Conservation (phyloP, 2,329 filamentous ascomycete species). For the Cladobotryum protrusum region DNA sequence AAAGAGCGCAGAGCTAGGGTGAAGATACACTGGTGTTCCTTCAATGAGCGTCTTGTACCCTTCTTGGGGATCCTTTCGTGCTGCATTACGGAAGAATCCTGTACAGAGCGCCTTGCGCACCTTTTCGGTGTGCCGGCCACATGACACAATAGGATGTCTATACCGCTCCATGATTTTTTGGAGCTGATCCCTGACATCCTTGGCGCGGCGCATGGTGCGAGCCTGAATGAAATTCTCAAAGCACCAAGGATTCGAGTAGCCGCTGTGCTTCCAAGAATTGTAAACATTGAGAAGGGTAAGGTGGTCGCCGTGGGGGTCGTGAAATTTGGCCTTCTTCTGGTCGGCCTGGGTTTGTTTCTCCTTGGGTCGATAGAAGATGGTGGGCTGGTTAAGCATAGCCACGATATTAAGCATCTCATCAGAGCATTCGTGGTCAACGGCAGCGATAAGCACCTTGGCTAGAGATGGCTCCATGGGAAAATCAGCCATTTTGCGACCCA, state of each 20-base stretch:
- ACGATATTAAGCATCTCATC: slow-evolving; percentile 95
- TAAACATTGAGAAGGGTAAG: slow-evolving; percentile 94
- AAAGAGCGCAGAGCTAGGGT: slow-evolving; percentile 85
- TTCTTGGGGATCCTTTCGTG: slow-evolving; percentile 91
- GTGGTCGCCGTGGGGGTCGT: slow-evolving; percentile 91
- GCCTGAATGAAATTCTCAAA: slow-evolving; percentile 98
- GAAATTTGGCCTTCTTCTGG: slow-evolving; percentile 96
- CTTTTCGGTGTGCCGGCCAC: slow-evolving; percentile 78
- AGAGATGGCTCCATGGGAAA: slow-evolving; percentile 96
- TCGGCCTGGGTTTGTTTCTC: slow-evolving; percentile 96
- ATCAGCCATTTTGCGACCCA: slow-evolving; percentile 95
- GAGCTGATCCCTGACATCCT: slow-evolving; percentile 88
- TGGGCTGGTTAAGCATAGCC: slow-evolving; percentile 82
- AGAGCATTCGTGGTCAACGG: slow-evolving; percentile 80
- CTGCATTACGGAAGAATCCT: slow-evolving; percentile 93
- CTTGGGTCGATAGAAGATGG: slow-evolving; percentile 90
- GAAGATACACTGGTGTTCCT: slow-evolving; percentile 89
- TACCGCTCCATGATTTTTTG: slow-evolving; percentile 92
- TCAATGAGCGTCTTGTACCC: slow-evolving; percentile 98
- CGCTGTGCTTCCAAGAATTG: slow-evolving; percentile 87
- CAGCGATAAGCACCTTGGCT: slow-evolving; percentile 83
- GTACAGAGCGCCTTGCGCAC: slow-evolving; percentile 85
- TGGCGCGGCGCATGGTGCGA: slow-evolving; percentile 77
- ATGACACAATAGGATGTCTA: slow-evolving; percentile 73
- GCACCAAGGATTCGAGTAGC: slow-evolving; percentile 84